These are phyloP conservation scores for Paraleonurus japonicus DNA, from an alignment of 257 asterid species.

Conservation along the genomic window DNA sequence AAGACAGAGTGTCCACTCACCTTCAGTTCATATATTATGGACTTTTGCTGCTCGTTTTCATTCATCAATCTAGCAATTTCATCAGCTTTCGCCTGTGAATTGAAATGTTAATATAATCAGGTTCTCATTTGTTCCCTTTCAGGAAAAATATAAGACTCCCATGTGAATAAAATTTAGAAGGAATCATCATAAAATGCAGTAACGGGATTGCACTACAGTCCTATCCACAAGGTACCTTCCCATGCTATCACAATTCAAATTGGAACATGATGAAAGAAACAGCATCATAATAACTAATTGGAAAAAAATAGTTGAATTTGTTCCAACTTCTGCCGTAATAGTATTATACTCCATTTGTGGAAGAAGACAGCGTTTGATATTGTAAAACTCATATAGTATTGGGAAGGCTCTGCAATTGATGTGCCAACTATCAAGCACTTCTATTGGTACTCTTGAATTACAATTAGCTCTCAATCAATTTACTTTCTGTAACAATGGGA, in stretches of 20 bases:
- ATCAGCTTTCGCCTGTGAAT: conserved; percentile 87
- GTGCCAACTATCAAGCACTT: neutral
- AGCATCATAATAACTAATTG: neutral
- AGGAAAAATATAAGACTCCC: conserved; percentile 19
- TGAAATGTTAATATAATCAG: conserved; percentile 13
- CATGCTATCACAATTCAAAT: conserved; percentile 15
- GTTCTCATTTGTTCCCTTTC: conserved; percentile 18
- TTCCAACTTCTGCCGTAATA: conserved; percentile 16
- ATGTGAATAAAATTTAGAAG: conserved; percentile 4
- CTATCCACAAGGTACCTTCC: neutral
- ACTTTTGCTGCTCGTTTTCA: conserved; percentile 84
- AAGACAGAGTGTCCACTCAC: conserved; percentile 41
- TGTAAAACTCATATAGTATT: neutral
- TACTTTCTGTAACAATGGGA: neutral
- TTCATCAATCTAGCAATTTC: conserved; percentile 88
- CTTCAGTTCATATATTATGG: conserved; percentile 61
- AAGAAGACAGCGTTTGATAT: conserved; percentile 14
- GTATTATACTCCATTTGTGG: neutral
- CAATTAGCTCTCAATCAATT: neutral
- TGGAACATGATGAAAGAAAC: conserved; percentile 3
- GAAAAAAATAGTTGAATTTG: neutral
- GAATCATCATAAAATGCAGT: neutral
- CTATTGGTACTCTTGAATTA: neutral
- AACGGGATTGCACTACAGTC: neutral
- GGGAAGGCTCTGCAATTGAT: neutral